A percentile compares a stretch with the other conserved stretches of the same genome.
Evolutionary conservation across 257 asterid species (phyloP).

Genomic region (Gentiana dahurica): DNA sequence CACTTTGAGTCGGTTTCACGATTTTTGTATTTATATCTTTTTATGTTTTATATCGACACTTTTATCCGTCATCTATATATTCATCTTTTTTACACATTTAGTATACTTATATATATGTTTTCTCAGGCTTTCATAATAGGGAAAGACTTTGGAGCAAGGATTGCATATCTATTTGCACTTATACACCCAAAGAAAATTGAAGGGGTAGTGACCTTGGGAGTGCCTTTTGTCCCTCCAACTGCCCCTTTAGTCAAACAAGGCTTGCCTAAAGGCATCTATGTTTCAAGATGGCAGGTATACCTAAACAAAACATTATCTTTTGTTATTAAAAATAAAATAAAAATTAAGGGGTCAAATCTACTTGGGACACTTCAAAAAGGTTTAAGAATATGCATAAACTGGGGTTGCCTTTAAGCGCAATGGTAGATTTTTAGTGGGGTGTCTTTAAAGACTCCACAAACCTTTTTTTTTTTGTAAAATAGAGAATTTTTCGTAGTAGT

Average conservation of each 20-base stretch:
- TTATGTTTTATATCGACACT: no score
- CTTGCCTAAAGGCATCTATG: slow-evolving; percentile 54
- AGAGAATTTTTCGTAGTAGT: no score
- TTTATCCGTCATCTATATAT: no score
- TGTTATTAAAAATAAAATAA: not conserved
- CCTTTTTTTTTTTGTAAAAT: no score
- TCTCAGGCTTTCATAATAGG: slow-evolving; percentile 35
- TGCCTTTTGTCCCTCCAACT: slow-evolving; percentile 27
- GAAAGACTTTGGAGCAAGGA: slow-evolving; percentile 44
- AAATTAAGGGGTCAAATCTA: no score
- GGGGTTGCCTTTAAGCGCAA: no score
- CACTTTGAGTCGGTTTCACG: not conserved
- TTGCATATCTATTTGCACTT: slow-evolving; percentile 33
- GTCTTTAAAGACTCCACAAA: no score
- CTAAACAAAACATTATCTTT: not conserved
- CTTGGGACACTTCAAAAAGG: no score
- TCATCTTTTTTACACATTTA: no score
- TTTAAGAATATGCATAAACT: no score
- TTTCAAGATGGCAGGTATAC: slow-evolving; percentile 53
- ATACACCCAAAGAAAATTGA: slow-evolving; percentile 44
- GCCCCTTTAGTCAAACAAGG: slow-evolving; percentile 1
- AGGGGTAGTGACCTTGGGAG: slow-evolving; percentile 40
- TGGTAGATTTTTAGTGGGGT: no score
- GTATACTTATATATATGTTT: no score
- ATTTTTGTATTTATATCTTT: not conserved